Evolutionary conservation across 2,329 filamentous ascomycete species (phyloP), one percentile per base, ranked within the genome.

Genomic region (Colletotrichum sp.): DNA sequence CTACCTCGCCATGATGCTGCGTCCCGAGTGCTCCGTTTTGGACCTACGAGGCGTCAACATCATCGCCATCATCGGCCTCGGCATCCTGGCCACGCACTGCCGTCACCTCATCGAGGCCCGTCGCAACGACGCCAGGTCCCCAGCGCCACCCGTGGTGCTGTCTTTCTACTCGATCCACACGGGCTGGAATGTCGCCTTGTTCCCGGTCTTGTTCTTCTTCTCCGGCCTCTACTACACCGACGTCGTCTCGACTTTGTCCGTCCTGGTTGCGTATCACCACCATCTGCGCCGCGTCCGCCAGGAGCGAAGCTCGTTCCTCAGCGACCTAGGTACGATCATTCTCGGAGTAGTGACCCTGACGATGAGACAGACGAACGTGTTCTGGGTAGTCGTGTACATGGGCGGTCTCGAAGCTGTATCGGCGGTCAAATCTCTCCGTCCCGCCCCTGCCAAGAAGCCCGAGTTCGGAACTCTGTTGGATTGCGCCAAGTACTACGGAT

Each of bases 211-310:
- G 1, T 98, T 98, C 88, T 99, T 99, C 89, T 99, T 99, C 84
- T 97, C 95, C 0, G 96, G 92, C 0, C 87, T 99, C 9, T 99
- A 98, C 84, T 99, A 99, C 83, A 99, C 97, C 0, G 97, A 99
- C 83, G 90, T 98, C 4, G 89, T 94, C 66, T 97, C 96, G 0
- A 94, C 96, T 0, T 87, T 94, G 9, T 89, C 92, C 2, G 95
- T 98, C 0, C 85, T 98, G 10, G 82, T 92, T 3, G 91, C 92
- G 1, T 97, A 96, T 81, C 86, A 89, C 43, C 87, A 89, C 71
- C 89, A 91, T 76, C 83, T 92, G 6, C 76, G 81, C 28, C 88
- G 91, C 18, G 77, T 89, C 3, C 84, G 83, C 22, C 74, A 78
- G 36, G 77, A 80, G 13, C 66, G 62, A 8, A 84, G 81, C 7